phyloP scores from a whole-genome alignment of 208 protist species.

The Leishmania aethiopica region DNA sequence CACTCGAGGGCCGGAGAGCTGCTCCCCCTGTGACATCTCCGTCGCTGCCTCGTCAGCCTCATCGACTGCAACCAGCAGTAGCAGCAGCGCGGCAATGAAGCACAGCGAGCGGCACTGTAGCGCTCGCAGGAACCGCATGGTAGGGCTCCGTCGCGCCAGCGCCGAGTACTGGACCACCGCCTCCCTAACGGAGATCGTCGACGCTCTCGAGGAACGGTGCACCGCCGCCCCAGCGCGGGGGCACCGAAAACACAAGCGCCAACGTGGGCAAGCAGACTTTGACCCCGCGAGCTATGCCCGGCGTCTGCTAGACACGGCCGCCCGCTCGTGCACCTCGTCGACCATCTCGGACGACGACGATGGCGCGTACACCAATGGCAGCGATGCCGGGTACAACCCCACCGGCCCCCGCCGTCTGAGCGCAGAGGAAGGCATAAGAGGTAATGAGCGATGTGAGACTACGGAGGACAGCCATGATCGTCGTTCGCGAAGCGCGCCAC shows the following conservation, averaged over 20 bases:
- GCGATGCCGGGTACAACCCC: not conserved
- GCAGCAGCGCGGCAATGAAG: not conserved
- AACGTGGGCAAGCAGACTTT: constrained; percentile 4
- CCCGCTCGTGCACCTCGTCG: not conserved
- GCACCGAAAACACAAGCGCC: not conserved
- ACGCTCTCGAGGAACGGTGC: constrained; percentile 14
- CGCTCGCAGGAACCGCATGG: not conserved
- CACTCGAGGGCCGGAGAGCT: not conserved
- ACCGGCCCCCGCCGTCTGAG: not conserved
- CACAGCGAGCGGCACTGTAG: not conserved
- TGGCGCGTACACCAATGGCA: not conserved
- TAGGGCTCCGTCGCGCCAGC: not conserved
- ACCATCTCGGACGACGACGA: constrained; percentile 3
- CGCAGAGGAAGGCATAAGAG: not conserved
- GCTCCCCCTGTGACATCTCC: constrained; percentile 27
- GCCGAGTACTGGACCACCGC: constrained; percentile 18
- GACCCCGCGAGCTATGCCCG: constrained; percentile 19
- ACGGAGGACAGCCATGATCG: not conserved
- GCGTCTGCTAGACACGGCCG: constrained; percentile 13
- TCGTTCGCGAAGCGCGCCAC: not conserved
- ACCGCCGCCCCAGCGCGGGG: not conserved
- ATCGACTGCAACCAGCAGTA: not conserved
- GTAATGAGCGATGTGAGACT: no score
- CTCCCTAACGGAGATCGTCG: constrained; percentile 25
- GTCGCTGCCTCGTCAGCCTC: constrained; percentile 3